These are phyloP conservation scores for Brassica cretica DNA, from an alignment of 345 rosid species.

Conservation along the genomic window DNA sequence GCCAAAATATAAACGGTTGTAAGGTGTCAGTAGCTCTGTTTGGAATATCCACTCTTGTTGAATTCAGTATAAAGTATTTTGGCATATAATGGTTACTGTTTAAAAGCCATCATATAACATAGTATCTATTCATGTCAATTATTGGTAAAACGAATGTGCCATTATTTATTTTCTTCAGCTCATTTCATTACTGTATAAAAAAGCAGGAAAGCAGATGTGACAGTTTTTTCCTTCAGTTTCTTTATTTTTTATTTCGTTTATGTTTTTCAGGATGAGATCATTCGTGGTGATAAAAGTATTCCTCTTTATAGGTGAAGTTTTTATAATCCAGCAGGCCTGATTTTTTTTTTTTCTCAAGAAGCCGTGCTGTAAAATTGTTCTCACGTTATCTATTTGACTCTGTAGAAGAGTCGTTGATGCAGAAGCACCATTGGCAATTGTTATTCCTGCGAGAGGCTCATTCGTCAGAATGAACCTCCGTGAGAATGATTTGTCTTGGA, in stretches of 20 bases:
- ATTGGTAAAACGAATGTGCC: too few relatives aligned
- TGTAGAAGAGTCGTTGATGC: slow-evolving; percentile 92
- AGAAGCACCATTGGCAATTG: slow-evolving; percentile 80
- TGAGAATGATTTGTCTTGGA: slow-evolving; percentile 80
- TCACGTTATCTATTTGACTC: slow-evolving; percentile 38
- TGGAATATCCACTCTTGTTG: slow-evolving; percentile 4
- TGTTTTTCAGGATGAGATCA: slow-evolving; percentile 65
- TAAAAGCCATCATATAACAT: not conserved
- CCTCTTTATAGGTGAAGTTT: slow-evolving; percentile 83
- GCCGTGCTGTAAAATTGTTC: slow-evolving; percentile 28
- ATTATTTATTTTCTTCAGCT: too few relatives aligned
- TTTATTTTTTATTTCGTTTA: slow-evolving; percentile 9
- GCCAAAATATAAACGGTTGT: not conserved
- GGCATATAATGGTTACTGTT: not conserved
- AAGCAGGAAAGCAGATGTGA: not conserved
- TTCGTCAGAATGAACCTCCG: slow-evolving; percentile 58
- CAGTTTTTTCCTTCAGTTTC: not conserved
- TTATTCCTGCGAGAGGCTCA: slow-evolving; percentile 64
- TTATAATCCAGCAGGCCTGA: slow-evolving; percentile 7
- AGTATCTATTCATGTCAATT: not conserved
- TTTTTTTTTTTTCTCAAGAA: not conserved
- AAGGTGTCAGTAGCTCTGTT: not conserved
- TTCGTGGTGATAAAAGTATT: slow-evolving; percentile 83
- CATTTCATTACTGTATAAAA: too few relatives aligned
- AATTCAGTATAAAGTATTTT: not conserved